Percentiles rank a stretch among this genome's conserved stretches.
Evolutionary conservation across 306 rosid species (phyloP).

Genomic region (Cucurbita pepo): DNA sequence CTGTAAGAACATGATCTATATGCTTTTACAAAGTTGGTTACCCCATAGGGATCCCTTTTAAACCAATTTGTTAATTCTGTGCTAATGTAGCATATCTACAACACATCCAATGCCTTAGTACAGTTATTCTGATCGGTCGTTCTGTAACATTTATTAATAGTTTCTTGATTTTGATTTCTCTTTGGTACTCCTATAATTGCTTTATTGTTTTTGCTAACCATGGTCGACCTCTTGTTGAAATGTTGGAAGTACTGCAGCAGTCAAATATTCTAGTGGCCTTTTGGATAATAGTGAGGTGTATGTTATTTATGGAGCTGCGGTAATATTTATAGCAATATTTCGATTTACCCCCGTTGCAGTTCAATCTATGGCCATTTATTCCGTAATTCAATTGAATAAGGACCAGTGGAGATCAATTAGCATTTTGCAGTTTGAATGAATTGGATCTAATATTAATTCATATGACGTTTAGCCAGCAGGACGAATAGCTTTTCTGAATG

Average conservation of each 20-base stretch:
- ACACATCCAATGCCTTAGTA: neutral
- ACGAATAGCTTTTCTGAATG: neutral
- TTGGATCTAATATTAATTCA: neutral
- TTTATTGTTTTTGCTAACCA: neutral
- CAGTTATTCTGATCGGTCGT: neutral
- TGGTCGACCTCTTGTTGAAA: neutral
- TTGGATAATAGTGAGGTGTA: neutral
- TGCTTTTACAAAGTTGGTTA: neutral
- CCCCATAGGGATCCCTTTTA: neutral
- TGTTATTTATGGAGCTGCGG: neutral
- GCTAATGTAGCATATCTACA: neutral
- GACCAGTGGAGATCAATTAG: neutral
- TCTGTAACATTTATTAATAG: neutral
- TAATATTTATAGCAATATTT: neutral
- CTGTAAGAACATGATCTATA: conserved; percentile 44
- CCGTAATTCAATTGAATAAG: neutral
- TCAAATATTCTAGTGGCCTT: neutral
- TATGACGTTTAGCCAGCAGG: neutral
- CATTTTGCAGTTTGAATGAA: neutral
- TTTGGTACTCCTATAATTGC: neutral
- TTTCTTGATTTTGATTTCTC: neutral
- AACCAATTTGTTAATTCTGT: neutral
- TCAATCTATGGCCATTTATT: neutral
- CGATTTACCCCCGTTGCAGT: neutral
- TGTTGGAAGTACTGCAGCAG: neutral